Base-by-base conservation (phyloP, 768 basidiomycete species). In the Amanita inopinata region DNA sequence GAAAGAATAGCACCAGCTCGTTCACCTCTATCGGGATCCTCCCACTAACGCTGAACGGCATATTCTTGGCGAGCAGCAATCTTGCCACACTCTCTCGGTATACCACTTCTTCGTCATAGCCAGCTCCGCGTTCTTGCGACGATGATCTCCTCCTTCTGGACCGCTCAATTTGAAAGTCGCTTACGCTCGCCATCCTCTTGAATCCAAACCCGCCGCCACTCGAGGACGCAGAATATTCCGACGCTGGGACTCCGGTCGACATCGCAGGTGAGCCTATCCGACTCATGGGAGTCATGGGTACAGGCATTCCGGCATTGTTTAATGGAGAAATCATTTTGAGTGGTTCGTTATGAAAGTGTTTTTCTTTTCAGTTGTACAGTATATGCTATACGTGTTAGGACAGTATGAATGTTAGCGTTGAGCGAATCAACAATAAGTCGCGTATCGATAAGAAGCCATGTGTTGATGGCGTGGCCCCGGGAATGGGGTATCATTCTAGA, bases 1-100 rank as follows among this genome's bases (percentile, higher is more conserved):
- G 71, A 65, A 89, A 89, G 66, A 88, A 88, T 40, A 89, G 61
- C 9, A 76, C 73, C 27, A 86, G 62, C 46, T 73, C 72, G 2
- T 76, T 67, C 12, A 80, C 73, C 59, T 86, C 83, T 30, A 85
- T 61, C 5, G 80, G 80, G 35, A 87, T 80, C 23, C 78, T 67
- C 0, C 86, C 85, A 8, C 73, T 74, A 9, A 78, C 70, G 1
- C 76, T 70, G 56, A 80, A 83, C 32, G 80, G 75, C 2, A 68
- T 69, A 23, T 73, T 64, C 56, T 79, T 86, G 10, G 75, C 71
- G 8, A 60, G 61, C 38, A 86, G 61, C 40, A 88, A 57, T 28
- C 65, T 63, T 0, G 73, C 61, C 3, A 86, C 69, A 46, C 69
- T 71, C 14, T 75, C 63, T 40, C 74, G 71, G 47, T 74, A 74